Evolutionary conservation across 345 rosid species (phyloP).

Genomic region (Syzygium aqueum): DNA sequence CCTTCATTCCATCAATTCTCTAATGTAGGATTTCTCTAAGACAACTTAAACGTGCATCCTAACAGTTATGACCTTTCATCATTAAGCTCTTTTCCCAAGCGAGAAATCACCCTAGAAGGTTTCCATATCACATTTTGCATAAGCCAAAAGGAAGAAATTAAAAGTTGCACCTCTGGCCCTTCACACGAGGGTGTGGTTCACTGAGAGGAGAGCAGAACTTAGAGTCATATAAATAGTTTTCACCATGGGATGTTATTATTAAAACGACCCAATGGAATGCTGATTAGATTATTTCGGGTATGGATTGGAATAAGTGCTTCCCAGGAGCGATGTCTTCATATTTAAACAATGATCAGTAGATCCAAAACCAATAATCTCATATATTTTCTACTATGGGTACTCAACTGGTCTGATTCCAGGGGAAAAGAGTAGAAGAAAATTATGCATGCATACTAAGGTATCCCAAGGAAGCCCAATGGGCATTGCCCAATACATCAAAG

Average conservation of each 20-base stretch:
- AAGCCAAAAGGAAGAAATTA: neutral
- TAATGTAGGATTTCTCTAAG: too few relatives aligned
- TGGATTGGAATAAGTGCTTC: neutral
- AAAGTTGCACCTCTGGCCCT: neutral
- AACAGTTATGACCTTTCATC: constrained; percentile 44
- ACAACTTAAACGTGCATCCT: too few relatives aligned
- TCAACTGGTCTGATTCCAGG: neutral
- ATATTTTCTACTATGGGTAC: neutral
- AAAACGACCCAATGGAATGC: neutral
- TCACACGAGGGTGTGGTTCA: neutral
- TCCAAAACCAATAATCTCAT: neutral
- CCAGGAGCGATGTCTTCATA: neutral
- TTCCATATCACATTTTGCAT: constrained; percentile 69
- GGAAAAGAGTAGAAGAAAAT: neutral
- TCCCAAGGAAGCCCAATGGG: neutral
- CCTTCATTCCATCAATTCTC: too few relatives aligned
- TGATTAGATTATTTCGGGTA: neutral
- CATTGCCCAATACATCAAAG: neutral
- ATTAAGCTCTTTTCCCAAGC: constrained; percentile 84
- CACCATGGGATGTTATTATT: neutral
- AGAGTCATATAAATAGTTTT: neutral
- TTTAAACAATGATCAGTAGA: neutral
- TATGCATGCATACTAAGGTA: neutral
- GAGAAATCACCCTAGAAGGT: constrained; percentile 72
- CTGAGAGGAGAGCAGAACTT: neutral